Conservation (phyloP, 1,284 basidiomycete genomes). For the Xanthoconium separans region DNA sequence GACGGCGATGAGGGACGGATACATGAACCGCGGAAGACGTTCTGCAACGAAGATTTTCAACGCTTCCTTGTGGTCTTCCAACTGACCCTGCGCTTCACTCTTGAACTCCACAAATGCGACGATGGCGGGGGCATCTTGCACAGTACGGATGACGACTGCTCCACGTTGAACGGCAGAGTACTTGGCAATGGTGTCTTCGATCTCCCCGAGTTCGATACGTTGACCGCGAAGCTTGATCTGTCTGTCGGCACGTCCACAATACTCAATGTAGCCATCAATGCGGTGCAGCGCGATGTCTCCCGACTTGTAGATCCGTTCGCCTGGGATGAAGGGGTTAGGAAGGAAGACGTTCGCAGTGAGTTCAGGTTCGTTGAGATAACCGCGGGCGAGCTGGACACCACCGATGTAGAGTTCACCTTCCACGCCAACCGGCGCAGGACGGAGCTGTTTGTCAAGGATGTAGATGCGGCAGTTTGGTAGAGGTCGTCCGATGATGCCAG, state of each 20-base stretch:
- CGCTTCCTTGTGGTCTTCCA: slow-evolving; percentile 27
- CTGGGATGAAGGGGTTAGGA: slow-evolving; percentile 26
- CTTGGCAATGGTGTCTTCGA: slow-evolving; percentile 30
- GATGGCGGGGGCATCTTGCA: slow-evolving; percentile 30
- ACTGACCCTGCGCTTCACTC: slow-evolving; percentile 6
- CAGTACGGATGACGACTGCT: slow-evolving; percentile 25
- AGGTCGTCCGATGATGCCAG: slow-evolving; percentile 32
- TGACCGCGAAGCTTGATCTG: slow-evolving; percentile 36
- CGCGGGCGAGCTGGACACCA: slow-evolving; percentile 32
- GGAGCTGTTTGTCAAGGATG: slow-evolving; percentile 32
- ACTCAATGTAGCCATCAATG: slow-evolving; percentile 30
- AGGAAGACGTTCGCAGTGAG: slow-evolving; percentile 27
- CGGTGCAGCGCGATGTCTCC: slow-evolving; percentile 30
- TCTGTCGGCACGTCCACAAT: slow-evolving; percentile 31
- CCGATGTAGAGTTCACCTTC: slow-evolving; percentile 34
- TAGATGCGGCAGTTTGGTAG: slow-evolving; percentile 33
- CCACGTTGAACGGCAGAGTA: slow-evolving; percentile 19
- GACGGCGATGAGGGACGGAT: slow-evolving; percentile 29
- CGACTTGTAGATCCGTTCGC: slow-evolving; percentile 29
- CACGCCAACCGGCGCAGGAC: slow-evolving; percentile 30
- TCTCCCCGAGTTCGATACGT: slow-evolving; percentile 31
- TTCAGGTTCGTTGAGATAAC: slow-evolving; percentile 32
- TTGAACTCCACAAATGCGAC: slow-evolving; percentile 32
- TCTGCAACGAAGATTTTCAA: slow-evolving; percentile 29
- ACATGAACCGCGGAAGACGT: slow-evolving; percentile 32